A percentile compares a stretch with the other conserved stretches of the same genome.
phyloP scores from a whole-genome alignment of 768 basidiomycete species.

The Rhizopogon salebrosus region DNA sequence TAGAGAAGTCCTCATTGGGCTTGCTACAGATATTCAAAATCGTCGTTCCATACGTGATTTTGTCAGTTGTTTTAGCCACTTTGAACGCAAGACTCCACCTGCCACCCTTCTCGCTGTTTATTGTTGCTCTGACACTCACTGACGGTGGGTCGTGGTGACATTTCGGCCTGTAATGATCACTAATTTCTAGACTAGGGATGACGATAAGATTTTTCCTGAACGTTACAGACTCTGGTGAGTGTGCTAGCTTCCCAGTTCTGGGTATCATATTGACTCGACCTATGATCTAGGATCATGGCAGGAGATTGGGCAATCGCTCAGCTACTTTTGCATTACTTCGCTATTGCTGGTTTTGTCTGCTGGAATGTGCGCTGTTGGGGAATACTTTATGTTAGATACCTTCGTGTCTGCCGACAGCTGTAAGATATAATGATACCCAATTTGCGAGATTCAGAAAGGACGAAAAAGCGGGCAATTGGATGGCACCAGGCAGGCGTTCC shows the following conservation, averaged over 20 bases:
- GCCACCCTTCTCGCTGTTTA: conserved; percentile 76
- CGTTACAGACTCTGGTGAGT: conserved; percentile 70
- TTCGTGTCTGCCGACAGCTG: conserved; percentile 13
- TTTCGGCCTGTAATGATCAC: conserved; percentile 10
- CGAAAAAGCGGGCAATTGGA: conserved; percentile 1
- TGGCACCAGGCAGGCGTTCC: no score
- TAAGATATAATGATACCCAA: conserved; percentile 11
- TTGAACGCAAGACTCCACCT: conserved; percentile 63
- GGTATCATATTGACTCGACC: conserved; percentile 3
- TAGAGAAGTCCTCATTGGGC: conserved; percentile 2
- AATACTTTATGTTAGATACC: conserved; percentile 53
- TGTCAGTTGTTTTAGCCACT: conserved; percentile 63
- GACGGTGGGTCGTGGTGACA: conserved; percentile 41
- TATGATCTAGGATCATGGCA: conserved; percentile 66
- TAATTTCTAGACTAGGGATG: conserved; percentile 49
- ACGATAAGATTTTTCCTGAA: conserved; percentile 80
- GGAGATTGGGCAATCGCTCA: conserved; percentile 86
- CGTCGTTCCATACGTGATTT: conserved; percentile 71
- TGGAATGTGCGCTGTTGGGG: conserved; percentile 68
- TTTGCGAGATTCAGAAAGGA: not conserved
- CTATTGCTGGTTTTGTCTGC: conserved; percentile 76
- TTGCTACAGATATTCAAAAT: conserved; percentile 69
- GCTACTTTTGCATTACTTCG: conserved; percentile 82
- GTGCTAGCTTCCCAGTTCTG: not conserved
- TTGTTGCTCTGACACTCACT: conserved; percentile 69